phyloP scores from a whole-genome alignment of 805 yeast species.

The Priceomyces melissophilus region DNA sequence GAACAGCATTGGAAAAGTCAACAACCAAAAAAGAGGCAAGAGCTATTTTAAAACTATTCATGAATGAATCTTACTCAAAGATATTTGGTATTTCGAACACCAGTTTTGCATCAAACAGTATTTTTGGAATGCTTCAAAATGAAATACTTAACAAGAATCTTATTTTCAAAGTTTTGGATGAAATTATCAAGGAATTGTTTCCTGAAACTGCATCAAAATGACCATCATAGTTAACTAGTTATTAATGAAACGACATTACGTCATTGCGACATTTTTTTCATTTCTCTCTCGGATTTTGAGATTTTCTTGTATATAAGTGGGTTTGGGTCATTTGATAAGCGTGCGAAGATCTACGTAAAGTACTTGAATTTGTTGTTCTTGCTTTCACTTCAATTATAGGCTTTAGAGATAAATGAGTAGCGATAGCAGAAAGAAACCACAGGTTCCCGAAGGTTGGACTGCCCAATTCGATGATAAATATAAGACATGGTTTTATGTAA shows the following conservation, averaged over 20 bases:
- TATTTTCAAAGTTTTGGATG: conserved; percentile 56
- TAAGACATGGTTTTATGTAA: conserved; percentile 77
- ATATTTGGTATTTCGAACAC: conserved; percentile 71
- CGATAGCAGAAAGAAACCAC: conserved; percentile 36
- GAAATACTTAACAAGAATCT: conserved; percentile 66
- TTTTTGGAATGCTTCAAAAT: conserved; percentile 72
- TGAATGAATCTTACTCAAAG: conserved; percentile 64
- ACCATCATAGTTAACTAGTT: too few relatives aligned
- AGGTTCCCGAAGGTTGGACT: conserved; percentile 67
- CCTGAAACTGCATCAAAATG: conserved; percentile 14
- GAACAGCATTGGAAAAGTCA: conserved; percentile 51
- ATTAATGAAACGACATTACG: too few relatives aligned
- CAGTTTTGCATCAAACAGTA: conserved; percentile 53
- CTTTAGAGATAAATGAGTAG: too few relatives aligned
- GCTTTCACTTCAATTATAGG: too few relatives aligned
- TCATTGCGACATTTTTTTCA: too few relatives aligned
- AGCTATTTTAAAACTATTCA: conserved; percentile 50
- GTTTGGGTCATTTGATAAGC: too few relatives aligned
- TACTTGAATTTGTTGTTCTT: too few relatives aligned
- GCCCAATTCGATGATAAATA: conserved; percentile 71
- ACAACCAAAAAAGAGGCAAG: conserved; percentile 57
- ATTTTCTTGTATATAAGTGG: too few relatives aligned
- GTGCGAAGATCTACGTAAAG: too few relatives aligned
- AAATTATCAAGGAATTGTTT: conserved; percentile 46
- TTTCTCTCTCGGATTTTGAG: too few relatives aligned